Evolutionary conservation across 179 eudicot genomes (phyloP).

Genomic region (Silene noctiflora): DNA sequence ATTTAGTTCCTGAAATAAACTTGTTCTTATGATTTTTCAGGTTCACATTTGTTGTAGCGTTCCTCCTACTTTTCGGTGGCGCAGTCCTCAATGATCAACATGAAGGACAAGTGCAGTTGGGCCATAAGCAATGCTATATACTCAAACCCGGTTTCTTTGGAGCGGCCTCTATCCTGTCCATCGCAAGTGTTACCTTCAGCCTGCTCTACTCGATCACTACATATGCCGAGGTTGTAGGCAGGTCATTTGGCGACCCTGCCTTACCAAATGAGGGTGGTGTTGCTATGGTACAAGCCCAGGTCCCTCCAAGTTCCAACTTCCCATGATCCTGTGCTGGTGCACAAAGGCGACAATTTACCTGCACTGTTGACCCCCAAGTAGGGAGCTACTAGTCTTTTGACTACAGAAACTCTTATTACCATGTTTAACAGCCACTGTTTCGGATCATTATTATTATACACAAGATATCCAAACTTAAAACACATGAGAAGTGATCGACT

Average conservation of each 20-base stretch:
- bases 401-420: too few species aligned
- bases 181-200: conserved; percentile 63
- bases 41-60: conserved; percentile 72
- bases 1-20: not conserved
- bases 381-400: too few species aligned
- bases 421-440: too few species aligned
- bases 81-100: conserved; percentile 75
- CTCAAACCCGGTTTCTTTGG: conserved; percentile 86
- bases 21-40: conserved; percentile 32
- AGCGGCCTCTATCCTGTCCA: conserved; percentile 58
- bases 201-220: conserved; percentile 49
- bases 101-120: conserved; percentile 36
- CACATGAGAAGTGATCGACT: too few species aligned
- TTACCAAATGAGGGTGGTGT: conserved; percentile 52
- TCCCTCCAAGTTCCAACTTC: conserved; percentile 48
- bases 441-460: too few species aligned
- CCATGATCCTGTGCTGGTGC: conserved; percentile 80
- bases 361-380: not conserved
- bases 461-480: too few species aligned
- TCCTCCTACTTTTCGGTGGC: conserved; percentile 61
- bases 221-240: conserved; percentile 31
- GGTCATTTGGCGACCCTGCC: conserved; percentile 9
- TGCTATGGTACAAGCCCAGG: conserved; percentile 85
- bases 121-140: conserved; percentile 70
- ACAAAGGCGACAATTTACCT: conserved; percentile 77